Evolutionary conservation across 2,329 filamentous ascomycete genomes (phyloP), one percentile per base, ranked within the genome.

Genomic region (Triangularia setosa): DNA sequence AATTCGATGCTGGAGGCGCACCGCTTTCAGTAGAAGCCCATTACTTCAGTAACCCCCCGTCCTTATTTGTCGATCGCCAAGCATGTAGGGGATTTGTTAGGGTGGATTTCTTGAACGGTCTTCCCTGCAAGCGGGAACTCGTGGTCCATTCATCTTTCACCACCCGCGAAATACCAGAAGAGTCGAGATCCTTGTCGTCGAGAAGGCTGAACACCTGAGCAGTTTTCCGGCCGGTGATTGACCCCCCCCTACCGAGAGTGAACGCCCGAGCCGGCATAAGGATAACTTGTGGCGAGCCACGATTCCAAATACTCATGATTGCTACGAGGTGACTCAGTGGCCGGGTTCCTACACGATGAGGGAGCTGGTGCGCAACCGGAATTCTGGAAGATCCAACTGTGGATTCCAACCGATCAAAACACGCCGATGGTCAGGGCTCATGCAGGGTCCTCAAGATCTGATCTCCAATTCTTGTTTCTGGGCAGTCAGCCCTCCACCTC

Each of bases 1-100:
- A 59, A 59, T 59, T 44, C 57, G 33, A 33, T 44, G 30, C 27
- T 25, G 57, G 40, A 53, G 40, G 40, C 58, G 58, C 40, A 60
- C 40, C 40, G 40, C 58, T 53, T 60, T 53, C 58, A 52, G 14
- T 40, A 60, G 5, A 60, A 60, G 27, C 14, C 57, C 30, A 59
- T 59, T 23, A 23, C 21, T 24, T 9, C 35, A 59, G n/a, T 44
- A 12, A 60, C 58, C 40, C 40, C 40, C 40, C 44, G 23, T 52
- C 18, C 33, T 28, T 53, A 53, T 27, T 16, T 21, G 25, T 60
- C 23, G 40, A 53, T 60, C 58, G 58, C 58, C 35, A 60, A 60
- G 58, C 16, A 18, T 44, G 18, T 60, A 14, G 23, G 58, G 58
- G 21, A 53, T 30, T 60, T 52, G 35, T 48, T 44, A 53, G 18